These are phyloP conservation scores for Globisporangium apiculatum DNA, from an alignment of 352 stramenopile species.

Conservation along the genomic window DNA sequence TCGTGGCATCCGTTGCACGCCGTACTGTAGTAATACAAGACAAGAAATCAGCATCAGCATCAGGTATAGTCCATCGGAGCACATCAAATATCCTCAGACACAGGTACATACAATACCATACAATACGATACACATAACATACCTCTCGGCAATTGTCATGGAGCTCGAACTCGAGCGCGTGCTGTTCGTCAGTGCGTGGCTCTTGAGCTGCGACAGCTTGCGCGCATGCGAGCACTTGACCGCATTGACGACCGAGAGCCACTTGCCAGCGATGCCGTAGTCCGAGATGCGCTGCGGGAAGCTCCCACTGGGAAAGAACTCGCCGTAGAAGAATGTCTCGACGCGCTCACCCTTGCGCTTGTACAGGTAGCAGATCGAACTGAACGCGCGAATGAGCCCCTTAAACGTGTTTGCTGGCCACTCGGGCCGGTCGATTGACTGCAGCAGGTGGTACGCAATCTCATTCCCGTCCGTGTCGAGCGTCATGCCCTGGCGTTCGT, in stretches of 20 bases:
- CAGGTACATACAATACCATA: no score
- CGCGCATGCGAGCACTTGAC: conserved; percentile 10
- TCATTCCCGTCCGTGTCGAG: conserved; percentile 11
- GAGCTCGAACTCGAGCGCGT: neutral
- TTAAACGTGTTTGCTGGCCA: conserved; percentile 18
- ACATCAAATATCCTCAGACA: no score
- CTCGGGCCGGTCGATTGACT: conserved; percentile 17
- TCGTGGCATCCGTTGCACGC: conserved; percentile 1
- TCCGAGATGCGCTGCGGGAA: conserved; percentile 11
- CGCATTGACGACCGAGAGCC: conserved; percentile 14
- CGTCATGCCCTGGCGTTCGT: conserved; percentile 13
- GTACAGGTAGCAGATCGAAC: conserved; percentile 33
- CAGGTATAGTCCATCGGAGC: no score
- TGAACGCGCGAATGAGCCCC: conserved; percentile 25
- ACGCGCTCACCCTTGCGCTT: conserved; percentile 18
- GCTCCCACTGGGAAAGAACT: conserved; percentile 23
- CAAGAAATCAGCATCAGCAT: no score
- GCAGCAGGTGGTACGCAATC: conserved; percentile 15
- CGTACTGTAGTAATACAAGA: conserved; percentile 11
- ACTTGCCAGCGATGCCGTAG: conserved; percentile 17
- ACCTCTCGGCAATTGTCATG: conserved; percentile 6
- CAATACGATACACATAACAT: neutral
- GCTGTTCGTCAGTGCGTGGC: neutral
- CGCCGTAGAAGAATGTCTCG: conserved; percentile 35
- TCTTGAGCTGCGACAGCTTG: conserved; percentile 5